Evolutionary conservation across 2,329 filamentous ascomycete species (phyloP), one percentile per base, ranked within the genome.

Genomic region (Keithomyces neogunnii): DNA sequence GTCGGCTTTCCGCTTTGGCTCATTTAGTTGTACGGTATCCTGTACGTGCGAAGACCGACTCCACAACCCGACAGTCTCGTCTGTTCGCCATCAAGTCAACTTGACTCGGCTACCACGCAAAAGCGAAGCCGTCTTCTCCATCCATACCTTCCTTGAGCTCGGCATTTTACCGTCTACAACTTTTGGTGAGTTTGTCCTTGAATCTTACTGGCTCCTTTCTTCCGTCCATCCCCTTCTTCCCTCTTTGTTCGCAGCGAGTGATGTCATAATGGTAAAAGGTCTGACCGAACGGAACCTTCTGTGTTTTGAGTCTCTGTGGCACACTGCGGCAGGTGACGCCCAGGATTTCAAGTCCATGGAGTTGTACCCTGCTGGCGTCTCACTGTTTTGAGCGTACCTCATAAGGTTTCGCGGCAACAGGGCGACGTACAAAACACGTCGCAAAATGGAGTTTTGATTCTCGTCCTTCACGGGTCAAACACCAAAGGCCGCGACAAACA

Each of bases 181-280:
- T 7, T 48, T 28, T 39, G 28, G 32, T 38, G 35, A 35, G 33
- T 26, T 13, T 28, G 28, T 19, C 19, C 19, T 19, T 19, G 19
- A 19, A 26, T n/a, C 10, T 32, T 35, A 43, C 32, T 8, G 11
- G 40, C 36, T 30, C 11, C 3, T 39, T 13, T 33, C 19, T 3
- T 47, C 13, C n/a, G 38, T 36, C 45, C 19, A 13, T 46, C 9
- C 33, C 28, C 13, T 51, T 43, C 32, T 54, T 36, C 28, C 13
- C 50, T 43, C 32, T 54, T 46, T 13, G 33, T 13, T 47, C 36
- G 26, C 31, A 48, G 65, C 63, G 59, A 62, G 73, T 78, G 80
- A 82, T 82, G 77, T 74, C 63, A 49, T 55, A 67, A 19, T 80
- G 80, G 80, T 82, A 83, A 83, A 83, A 82, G 80, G 80, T 79